Base-by-base conservation (phyloP, 2,329 filamentous ascomycete genomes). In the Fusarium odoratissimum region DNA sequence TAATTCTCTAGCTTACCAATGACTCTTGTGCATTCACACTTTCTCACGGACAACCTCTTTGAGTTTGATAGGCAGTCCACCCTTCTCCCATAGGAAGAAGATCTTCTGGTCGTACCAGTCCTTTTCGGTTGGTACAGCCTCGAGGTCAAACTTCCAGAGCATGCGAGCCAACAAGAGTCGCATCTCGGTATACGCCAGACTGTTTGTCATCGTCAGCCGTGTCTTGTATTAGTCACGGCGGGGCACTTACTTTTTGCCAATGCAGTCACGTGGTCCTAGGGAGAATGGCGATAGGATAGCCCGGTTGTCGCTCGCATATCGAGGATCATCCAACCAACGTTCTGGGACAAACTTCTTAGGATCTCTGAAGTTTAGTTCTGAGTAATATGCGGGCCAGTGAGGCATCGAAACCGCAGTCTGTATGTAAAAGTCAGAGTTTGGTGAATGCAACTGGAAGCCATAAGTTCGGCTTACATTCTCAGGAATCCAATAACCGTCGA, bases 171-270 rank as follows among this genome's bases (percentile, higher is more conserved):
- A 30, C 19, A 67, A 25, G 2, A 67, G 45, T 16, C 64, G 23
- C 64, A 67, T 67, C 30, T 67, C 64, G 12, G 41, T 30, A 13
- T 67, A 61, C 3, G 64, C 64, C 9, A 67, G 5, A 7, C 64
- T 67, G 8, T 9, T 8, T 17, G 21, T 1, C 1, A 2, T 13
- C 7, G 5, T 67, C 31, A 67, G 62, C 7, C 8, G 1, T 6
- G 1, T 2, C 21, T 8, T 16, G 1, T 2, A 0, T 2, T 0
- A 6, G 0, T 1, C 16, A 3, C 5, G 8, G 1, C 3, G 5
- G 0, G 2, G 3, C 4, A 6, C 64, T 41, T 52, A 67, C 64
- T 67, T 67, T 7, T 67, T 67, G 11, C 64, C 64, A 7, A 67
- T 31, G 16, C 64, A 67, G 3, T 67, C 64, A 17, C 64, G 45